Evolutionary conservation across 768 basidiomycete genomes (phyloP), one percentile per base, ranked within the genome.

Genomic region (Coprinopsis marcescibilis): DNA sequence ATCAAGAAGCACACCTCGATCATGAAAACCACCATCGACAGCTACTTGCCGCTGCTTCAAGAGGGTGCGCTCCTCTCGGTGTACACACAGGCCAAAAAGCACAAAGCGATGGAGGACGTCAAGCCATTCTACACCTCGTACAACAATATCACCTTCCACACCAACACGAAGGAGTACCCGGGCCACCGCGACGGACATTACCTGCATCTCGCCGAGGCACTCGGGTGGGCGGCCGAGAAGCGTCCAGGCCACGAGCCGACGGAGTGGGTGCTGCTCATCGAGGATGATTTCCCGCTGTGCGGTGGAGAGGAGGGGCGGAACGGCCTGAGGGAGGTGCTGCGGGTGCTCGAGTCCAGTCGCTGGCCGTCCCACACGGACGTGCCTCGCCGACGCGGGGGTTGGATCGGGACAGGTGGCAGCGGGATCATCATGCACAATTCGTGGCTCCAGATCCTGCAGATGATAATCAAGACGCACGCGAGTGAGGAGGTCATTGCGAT

Each of bases 261-360:
- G 12, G 68, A 72, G 46, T 72, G 69, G 69, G 51, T 72, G 3
- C 71, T 71, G 65, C 56, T 72, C 11, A 57, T 68, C 23, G 71
- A 71, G 44, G 70, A 73, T 51, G 70, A 73, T 50, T 72, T 72
- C 37, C 70, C 71, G 0, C 35, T 72, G 15, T 72, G 69, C 24
- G 65, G 60, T 13, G 60, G 61, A 4, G 61, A 64, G 53, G 41
- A 38, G 15, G 67, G 68, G 19, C 65, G 63, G 61, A 40, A 58
- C 6, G 66, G 62, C 0, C 33, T 72, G 2, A 50, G 55, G 4
- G 55, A 49, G 26, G 65, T 65, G 35, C 64, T 70, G 63, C 54
- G 53, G 13, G 55, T 58, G 21, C 52, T 71, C 35, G 55, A 65
- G 35, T 48, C 47, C 6, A 56, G 61, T 39, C 43, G 52, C 21